These are phyloP conservation scores for Torulaspora franciscae DNA, from an alignment of 805 yeast genomes.

Conservation along the genomic window DNA sequence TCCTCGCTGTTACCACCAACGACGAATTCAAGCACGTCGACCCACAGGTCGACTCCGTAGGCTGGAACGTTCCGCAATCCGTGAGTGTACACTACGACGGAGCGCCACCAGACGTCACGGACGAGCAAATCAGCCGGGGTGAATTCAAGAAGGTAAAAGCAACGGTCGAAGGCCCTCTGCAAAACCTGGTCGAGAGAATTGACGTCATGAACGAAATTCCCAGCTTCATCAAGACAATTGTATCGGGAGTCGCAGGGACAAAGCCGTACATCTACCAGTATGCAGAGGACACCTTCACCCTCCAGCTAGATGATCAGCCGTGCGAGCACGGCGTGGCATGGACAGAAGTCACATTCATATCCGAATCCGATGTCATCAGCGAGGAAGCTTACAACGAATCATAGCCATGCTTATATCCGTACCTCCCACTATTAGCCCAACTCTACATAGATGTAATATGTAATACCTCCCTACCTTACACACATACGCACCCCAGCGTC, in stretches of 20 bases:
- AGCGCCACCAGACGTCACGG: constrained; percentile 42
- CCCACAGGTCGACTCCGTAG: constrained; percentile 64
- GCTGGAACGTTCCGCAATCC: constrained; percentile 82
- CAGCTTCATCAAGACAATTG: constrained; percentile 85
- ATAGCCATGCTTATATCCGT: background rate
- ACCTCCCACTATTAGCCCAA: background rate
- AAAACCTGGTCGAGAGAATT: constrained; percentile 72
- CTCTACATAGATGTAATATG: constrained; percentile 3
- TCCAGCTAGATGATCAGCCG: constrained; percentile 22
- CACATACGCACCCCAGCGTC: background rate
- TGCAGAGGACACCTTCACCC: constrained; percentile 46
- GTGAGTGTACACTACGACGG: constrained; percentile 59
- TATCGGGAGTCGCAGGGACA: constrained; percentile 91
- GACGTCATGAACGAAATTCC: constrained; percentile 98
- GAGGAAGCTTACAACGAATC: constrained; percentile 26
- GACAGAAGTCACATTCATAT: constrained; percentile 35
- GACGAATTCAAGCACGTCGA: constrained; percentile 59
- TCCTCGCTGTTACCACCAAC: constrained; percentile 60
- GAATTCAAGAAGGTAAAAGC: constrained; percentile 38
- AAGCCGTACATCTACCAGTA: constrained; percentile 96
- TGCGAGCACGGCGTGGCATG: constrained; percentile 30
- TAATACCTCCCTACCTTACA: background rate
- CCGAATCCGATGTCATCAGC: constrained; percentile 30
- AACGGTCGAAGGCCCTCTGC: constrained; percentile 55
- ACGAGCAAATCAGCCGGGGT: constrained; percentile 39